Base-by-base conservation (phyloP, 345 rosid genomes). In the Aegle marmelos region DNA sequence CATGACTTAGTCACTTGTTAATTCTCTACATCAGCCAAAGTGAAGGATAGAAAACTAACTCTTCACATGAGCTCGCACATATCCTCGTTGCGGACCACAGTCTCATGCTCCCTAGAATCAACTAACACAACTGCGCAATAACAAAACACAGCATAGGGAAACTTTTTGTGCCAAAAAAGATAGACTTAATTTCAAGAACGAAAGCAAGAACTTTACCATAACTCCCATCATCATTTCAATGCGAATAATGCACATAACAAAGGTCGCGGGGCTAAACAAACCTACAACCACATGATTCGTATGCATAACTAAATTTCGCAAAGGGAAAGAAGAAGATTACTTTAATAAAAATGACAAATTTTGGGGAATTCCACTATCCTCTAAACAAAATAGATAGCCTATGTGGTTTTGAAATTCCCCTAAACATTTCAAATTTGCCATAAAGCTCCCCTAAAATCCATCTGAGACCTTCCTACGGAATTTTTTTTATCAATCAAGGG, bases 221-320 rank as follows among this genome's bases (percentile, higher is more conserved):
- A 79, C 99, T 97, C 81, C 96, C 98, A 66, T 93, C 99, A 74
- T 97, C 98, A 80, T 97, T 97, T 81, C 98, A 87, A 53, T 98
- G 94, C 99, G 98, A 97, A 79, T 97, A 97, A 14, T 98, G 91
- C 75, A 94, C 98, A 84, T 97, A 97, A 80, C 99, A 97, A 86
- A 97, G 98, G 81, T 91, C 98, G 79, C 99, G 98, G 22, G 99
- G 98, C 98, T 98, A 97, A 64, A 93, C 93, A 85, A 94, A 75
- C 93, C 99, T 97, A 89, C 82, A 85, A 82, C 31, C 78, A 73
- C 19, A 73, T 79, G 50, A 76, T 73, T 31, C 41, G 2, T 17
- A 50, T 2, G 45, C 57, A 62, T 19, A 70, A 70, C 50, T 68
- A 72, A 58, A 66, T 69, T 54, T 68, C 17, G 0, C 2, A 21